Evolutionary conservation across 2,329 filamentous ascomycete genomes (phyloP), one percentile per base, ranked within the genome.

Genomic region (Tolypocladium ovalisporum): DNA sequence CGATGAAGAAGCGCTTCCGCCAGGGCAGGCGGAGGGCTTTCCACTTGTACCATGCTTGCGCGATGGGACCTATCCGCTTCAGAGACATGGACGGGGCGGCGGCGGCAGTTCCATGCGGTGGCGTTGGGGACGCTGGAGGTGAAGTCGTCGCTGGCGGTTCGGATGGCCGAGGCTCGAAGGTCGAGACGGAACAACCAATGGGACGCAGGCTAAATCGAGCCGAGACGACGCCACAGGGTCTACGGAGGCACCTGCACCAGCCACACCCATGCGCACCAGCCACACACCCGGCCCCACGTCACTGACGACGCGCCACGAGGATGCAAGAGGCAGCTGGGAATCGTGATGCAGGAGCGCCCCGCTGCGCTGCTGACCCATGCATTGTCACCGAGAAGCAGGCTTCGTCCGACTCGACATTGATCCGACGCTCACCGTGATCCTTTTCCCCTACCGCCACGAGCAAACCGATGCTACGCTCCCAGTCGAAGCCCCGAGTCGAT

Each of bases 21-120:
- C 84, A 86, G 61, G 84, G 84, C 4, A 87, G 71, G 52, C 78
- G 79, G 54, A 86, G 73, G 32, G 79, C 70, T 67, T 86, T 86
- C 84, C 84, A 87, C 63, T 73, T 76, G 64, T 78, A 79, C 83
- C 83, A 87, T 58, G 73, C 71, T 60, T 71, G 73, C 42, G 66
- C 59, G 51, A 73, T 40, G 54, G 66, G 65, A 4, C 72, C 73
- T 56, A 77, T 68, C 55, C 66, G 68, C 57, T 71, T 73, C 53
- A 64, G 58, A 52, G 69, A 67, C 71, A 75, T 76, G 63, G 58
- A 35, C 54, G 47, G 35, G 17, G 15, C 32, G 52, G 35, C 29
- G 49, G 27, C 10, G 51, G 39, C 37, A 37, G 32, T 27, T 56
- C 40, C 32, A 49, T 44, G 34, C 54, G 42, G 58, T 53, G 59